Evolutionary conservation across 495 filamentous ascomycete species (phyloP), one percentile per base, ranked within the genome.

Genomic region (Chlorociboria aeruginascens): DNA sequence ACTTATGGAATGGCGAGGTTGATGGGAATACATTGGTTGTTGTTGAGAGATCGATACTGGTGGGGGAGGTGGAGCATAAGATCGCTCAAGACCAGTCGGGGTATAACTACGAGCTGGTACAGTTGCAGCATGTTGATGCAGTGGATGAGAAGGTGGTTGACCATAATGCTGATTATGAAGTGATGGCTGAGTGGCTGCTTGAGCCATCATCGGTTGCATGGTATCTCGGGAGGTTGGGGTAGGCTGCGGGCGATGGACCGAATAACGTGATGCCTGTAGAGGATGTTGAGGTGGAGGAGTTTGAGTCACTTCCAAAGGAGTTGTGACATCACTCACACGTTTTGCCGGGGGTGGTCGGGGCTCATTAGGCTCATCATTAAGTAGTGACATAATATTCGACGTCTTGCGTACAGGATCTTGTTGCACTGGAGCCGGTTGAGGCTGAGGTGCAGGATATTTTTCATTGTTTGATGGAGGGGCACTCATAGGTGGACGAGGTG

Each of bases 301-400:
- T 14, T 49, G 55, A n/a, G 51, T 49, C 29, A 38, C 30, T 17
- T 49, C 51, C 28, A 51, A 13, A 12, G 52, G 37, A 9, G 49
- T 40, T 3, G 39, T 25, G 3, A 59, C 34, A 43, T 53, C 55
- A 20, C 42, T 53, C 7, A 53, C 50, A 13, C 71, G 67, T 49
- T 77, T 78, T 10, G 68, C 61, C 14, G 72, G 72, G 44, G 45
- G 44, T 8, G 72, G 70, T 14, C 45, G 38, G 12, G 72, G 72
- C 25, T 79, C 76, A 36, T 67, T 70, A 0, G 75, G 70, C 45
- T 79, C 76, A 34, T 75, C 72, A 50, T 78, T 78, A 28, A 79
- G 58, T 42, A 79, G 69, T 28, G 66, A 74, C 69, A 78, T 74
- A 39, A 79, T 77, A 35, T 72, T 78, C 12, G 75, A 78, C 29